phyloP scores from a whole-genome alignment of 2,329 filamentous ascomycete genomes.

The Alternaria consortialis region DNA sequence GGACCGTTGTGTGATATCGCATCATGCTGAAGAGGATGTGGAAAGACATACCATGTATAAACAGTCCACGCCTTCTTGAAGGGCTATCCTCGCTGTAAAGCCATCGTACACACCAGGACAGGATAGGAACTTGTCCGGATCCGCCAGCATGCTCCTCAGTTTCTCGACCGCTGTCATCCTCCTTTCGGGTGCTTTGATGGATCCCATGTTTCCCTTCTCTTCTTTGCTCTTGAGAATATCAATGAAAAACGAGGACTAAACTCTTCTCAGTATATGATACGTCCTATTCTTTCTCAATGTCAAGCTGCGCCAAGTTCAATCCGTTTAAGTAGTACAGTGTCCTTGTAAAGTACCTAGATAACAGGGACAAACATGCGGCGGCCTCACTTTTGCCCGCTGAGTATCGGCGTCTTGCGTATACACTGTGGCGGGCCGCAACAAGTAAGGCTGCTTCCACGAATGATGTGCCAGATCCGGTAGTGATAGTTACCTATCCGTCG shows the following conservation, averaged over 20 bases:
- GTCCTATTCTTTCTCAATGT: background rate
- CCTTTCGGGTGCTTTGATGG: constrained; percentile 11
- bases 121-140: constrained; percentile 56
- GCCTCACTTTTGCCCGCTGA: constrained; percentile 10
- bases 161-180: constrained; percentile 41
- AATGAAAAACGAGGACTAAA: background rate
- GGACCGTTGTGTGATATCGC: background rate
- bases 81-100: constrained; percentile 69
- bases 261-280: background rate
- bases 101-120: constrained; percentile 75
- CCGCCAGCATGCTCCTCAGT: constrained; percentile 42
- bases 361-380: background rate
- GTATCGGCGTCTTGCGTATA: constrained; percentile 15
- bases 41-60: constrained; percentile 69
- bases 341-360: background rate
- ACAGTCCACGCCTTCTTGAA: constrained; percentile 69
- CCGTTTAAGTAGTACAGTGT: background rate
- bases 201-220: constrained; percentile 18
- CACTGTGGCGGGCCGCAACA: constrained; percentile 4
- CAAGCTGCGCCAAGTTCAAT: background rate
- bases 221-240: background rate
- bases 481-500: background rate
- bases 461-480: background rate
- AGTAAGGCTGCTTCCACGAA: constrained; percentile 4
- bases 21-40: background rate